Percentiles rank a stretch among this genome's conserved stretches.
Evolutionary conservation across 2,329 filamentous ascomycete species (phyloP).

Genomic region (Elsinoe arachidis): DNA sequence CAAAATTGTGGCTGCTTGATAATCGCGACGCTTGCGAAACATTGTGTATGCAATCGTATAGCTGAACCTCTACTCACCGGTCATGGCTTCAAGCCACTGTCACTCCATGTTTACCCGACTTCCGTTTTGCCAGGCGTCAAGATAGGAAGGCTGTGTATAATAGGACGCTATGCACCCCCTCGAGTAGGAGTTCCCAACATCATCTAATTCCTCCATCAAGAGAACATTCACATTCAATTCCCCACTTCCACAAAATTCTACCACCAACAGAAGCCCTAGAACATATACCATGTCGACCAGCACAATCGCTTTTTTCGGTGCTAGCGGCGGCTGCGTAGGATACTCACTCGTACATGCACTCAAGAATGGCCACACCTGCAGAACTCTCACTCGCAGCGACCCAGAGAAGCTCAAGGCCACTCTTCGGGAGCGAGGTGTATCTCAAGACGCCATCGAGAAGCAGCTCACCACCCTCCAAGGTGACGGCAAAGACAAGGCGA

Average conservation of each 20-base stretch:
- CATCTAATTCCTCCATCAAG: background rate
- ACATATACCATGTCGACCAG: constrained; percentile 11
- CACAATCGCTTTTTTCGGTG: constrained; percentile 44
- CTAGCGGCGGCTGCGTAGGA: constrained; percentile 42
- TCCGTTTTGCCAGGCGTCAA: too few species aligned
- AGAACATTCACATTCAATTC: background rate
- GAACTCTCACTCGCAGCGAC: constrained; percentile 40
- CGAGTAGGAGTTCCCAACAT: background rate
- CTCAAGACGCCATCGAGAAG: constrained; percentile 26
- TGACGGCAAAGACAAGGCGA: constrained; percentile 35
- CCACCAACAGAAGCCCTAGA: background rate
- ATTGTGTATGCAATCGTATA: too few species aligned
- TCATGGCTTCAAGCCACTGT: too few species aligned
- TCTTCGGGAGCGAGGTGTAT: constrained; percentile 35
- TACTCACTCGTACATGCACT: constrained; percentile 38
- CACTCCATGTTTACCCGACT: too few species aligned
- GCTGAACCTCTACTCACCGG: too few species aligned
- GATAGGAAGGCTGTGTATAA: too few species aligned
- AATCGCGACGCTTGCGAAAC: too few species aligned
- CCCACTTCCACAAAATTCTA: background rate
- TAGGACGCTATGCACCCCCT: too few species aligned
- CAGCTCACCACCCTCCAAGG: constrained; percentile 43
- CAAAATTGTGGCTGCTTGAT: too few species aligned
- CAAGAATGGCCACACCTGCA: constrained; percentile 36
- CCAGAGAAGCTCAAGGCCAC: constrained; percentile 40